These are phyloP conservation scores for Brasenia schreberi DNA, from an alignment of 164 flowering plant genomes.

Conservation along the genomic window DNA sequence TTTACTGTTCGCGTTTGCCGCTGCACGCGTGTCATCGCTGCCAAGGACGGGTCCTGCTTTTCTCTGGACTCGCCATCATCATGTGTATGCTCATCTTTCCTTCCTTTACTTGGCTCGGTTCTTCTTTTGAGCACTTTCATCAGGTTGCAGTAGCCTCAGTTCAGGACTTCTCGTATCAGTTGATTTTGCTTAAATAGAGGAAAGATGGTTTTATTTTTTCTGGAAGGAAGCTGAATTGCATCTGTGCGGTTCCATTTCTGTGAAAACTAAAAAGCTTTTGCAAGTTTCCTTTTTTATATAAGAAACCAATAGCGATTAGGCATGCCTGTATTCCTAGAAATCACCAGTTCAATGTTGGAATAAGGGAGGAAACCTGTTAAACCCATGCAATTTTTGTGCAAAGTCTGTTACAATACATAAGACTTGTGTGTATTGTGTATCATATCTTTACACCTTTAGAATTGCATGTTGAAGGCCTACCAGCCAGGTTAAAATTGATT, in stretches of 20 bases:
- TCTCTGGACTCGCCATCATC: conserved; percentile 44
- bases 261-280: too few species aligned
- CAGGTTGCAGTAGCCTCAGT: not conserved
- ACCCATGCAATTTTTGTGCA: too few species aligned
- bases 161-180: not conserved
- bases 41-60: conserved; percentile 46
- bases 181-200: not conserved
- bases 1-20: conserved; percentile 10
- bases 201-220: not conserved
- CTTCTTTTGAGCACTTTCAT: not conserved
- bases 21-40: conserved; percentile 12
- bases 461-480: too few species aligned
- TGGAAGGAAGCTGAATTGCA: not conserved
- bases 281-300: too few species aligned
- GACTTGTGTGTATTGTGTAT: too few species aligned
- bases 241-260: not conserved
- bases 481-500: too few species aligned
- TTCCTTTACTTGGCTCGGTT: not conserved
- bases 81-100: conserved; percentile 16
- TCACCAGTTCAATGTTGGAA: too few species aligned
- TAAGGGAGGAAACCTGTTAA: too few species aligned
- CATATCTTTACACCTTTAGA: too few species aligned
- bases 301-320: too few species aligned
- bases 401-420: too few species aligned
- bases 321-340: too few species aligned